Conservation (phyloP, 768 basidiomycete species). For the Mycena crocata region DNA sequence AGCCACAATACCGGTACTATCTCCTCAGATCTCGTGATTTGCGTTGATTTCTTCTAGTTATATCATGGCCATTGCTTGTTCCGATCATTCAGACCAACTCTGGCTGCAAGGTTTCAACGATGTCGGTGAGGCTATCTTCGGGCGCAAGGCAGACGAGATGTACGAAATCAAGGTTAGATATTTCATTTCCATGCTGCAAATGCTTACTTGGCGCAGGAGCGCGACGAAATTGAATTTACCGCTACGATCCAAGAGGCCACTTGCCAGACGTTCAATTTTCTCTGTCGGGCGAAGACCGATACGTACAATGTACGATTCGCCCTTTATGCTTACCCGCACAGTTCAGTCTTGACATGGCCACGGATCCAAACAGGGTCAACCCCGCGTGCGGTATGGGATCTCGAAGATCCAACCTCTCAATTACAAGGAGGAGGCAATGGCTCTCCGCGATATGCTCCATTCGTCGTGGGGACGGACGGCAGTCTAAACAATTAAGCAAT, state of each 20-base stretch:
- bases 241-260: constrained; percentile 70
- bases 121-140: constrained; percentile 80
- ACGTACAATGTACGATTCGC: constrained; percentile 76
- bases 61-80: constrained; percentile 85
- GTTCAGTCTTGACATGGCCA: not conserved
- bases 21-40: not conserved
- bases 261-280: constrained; percentile 83
- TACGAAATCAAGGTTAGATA: constrained; percentile 71
- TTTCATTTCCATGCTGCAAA: not conserved
- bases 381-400: constrained; percentile 87
- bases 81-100: constrained; percentile 90
- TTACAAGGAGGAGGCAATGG: constrained; percentile 73
- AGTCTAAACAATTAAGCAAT: too few species aligned
- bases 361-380: constrained; percentile 70
- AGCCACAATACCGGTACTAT: constrained; percentile 85
- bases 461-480: constrained; percentile 64
- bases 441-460: constrained; percentile 69
- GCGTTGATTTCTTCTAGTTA: constrained; percentile 59
- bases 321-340: not conserved
- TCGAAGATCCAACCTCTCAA: constrained; percentile 73
- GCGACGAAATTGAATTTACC: constrained; percentile 69
- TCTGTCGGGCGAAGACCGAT: constrained; percentile 88
- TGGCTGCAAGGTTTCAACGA: constrained; percentile 99
- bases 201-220: constrained; percentile 57
- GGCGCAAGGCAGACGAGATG: constrained; percentile 82